phyloP scores from a whole-genome alignment of 2,329 filamentous ascomycete species.

The Didymella pomorum region DNA sequence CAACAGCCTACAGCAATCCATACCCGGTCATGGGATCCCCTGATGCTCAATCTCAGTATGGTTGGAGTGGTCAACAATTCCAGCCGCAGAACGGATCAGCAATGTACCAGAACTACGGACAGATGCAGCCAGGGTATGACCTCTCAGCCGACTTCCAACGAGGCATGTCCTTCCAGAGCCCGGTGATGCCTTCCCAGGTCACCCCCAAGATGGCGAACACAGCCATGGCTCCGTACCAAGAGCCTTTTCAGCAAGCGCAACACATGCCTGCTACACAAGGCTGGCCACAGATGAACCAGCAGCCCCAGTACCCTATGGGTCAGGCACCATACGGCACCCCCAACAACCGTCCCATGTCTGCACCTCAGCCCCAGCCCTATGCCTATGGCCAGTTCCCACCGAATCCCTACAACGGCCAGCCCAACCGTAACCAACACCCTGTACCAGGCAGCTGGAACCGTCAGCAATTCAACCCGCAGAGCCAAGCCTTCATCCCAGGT shows the following conservation, averaged over 20 bases:
- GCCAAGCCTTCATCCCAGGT: conserved; percentile 85
- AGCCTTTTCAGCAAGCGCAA: conserved; percentile 43
- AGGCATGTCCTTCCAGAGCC: conserved; percentile 55
- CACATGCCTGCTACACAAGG: conserved; percentile 40
- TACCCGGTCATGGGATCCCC: conserved; percentile 49
- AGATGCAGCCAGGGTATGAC: conserved; percentile 53
- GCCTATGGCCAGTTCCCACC: conserved; percentile 80
- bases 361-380: conserved; percentile 60
- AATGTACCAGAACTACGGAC: conserved; percentile 40
- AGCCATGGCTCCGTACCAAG: conserved; percentile 46
- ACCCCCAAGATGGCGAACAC: conserved; percentile 51
- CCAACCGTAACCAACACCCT: conserved; percentile 80
- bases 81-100: conserved; percentile 36
- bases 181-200: conserved; percentile 44
- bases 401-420: conserved; percentile 63
- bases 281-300: conserved; percentile 46
- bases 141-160: conserved; percentile 56
- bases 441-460: conserved; percentile 85
- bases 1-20: conserved; percentile 41
- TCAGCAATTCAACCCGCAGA: conserved; percentile 92
- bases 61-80: conserved; percentile 46
- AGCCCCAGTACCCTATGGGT: conserved; percentile 37
- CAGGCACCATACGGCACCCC: conserved; percentile 39
- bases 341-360: conserved; percentile 48
- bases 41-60: conserved; percentile 48